Evolutionary conservation across 106 monocot genomes (phyloP).

Genomic region (Xerophyta viscosa): DNA sequence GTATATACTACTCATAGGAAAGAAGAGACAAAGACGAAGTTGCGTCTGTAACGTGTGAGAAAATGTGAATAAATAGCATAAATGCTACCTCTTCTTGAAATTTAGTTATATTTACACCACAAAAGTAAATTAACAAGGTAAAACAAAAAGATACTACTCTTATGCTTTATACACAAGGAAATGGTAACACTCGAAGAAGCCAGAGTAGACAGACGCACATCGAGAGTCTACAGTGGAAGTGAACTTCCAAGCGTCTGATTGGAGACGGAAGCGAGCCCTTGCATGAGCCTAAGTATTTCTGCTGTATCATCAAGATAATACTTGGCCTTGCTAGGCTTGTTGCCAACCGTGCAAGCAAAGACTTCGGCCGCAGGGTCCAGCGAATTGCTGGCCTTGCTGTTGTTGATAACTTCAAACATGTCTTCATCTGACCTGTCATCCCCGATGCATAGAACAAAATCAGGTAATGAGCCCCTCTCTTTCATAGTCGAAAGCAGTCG

Average conservation of each 20-base stretch:
- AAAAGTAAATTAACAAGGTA: no score
- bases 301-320: constrained; percentile 61
- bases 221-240: not conserved
- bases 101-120: no score
- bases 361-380: constrained; percentile 35
- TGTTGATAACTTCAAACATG: constrained; percentile 64
- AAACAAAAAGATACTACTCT: not conserved
- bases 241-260: constrained; percentile 15
- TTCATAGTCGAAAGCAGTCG: constrained; percentile 38
- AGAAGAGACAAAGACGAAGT: no score
- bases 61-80: no score
- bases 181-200: no score
- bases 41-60: no score
- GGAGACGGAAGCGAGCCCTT: constrained; percentile 48
- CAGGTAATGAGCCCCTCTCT: constrained; percentile 21
- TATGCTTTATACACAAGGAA: constrained; percentile 2
- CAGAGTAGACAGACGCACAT: no score
- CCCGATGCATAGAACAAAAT: constrained; percentile 62
- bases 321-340: constrained; percentile 63
- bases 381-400: constrained; percentile 12
- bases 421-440: constrained; percentile 69
- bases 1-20: no score
- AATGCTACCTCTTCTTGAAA: no score
- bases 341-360: constrained; percentile 58
- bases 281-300: constrained; percentile 47